phyloP scores from a whole-genome alignment of 805 yeast genomes.

The Saccharomycopsis sp. region DNA sequence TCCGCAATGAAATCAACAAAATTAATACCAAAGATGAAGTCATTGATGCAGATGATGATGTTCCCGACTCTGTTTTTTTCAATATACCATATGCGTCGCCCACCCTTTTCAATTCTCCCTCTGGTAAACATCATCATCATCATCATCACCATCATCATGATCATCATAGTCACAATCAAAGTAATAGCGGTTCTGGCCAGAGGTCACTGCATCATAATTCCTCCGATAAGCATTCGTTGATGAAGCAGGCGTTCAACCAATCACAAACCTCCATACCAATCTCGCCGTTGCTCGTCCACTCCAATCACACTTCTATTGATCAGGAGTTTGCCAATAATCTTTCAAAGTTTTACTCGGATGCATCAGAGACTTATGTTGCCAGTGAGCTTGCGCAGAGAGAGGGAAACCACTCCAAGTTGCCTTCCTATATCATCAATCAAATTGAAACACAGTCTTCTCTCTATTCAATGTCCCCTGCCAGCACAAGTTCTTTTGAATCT shows the following conservation, averaged over 20 bases:
- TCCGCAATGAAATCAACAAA: constrained; percentile 9
- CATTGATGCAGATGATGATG: constrained; percentile 7
- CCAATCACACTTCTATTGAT: constrained; percentile 7
- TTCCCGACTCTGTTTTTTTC: constrained; percentile 17
- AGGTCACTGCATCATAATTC: neutral
- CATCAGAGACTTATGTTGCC: constrained; percentile 15
- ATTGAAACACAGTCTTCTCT: constrained; percentile 16
- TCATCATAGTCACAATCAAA: too few species aligned
- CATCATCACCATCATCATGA: too few species aligned
- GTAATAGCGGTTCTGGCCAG: neutral
- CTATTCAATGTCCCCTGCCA: constrained; percentile 5
- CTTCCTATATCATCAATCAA: constrained; percentile 19
- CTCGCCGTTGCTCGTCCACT: constrained; percentile 16
- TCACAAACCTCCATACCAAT: constrained; percentile 18
- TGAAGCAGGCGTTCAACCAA: constrained; percentile 10
- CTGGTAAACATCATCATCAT: neutral
- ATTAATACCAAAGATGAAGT: constrained; percentile 19
- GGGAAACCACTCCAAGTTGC: constrained; percentile 14
- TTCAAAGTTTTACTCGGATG: constrained; percentile 15
- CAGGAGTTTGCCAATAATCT: constrained; percentile 18
- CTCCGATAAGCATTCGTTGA: neutral
- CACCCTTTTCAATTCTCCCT: neutral
- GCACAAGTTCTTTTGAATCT: too few species aligned
- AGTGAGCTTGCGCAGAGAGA: constrained; percentile 19
- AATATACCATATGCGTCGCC: constrained; percentile 20